A percentile compares a stretch with the other conserved stretches of the same genome.
Conservation (phyloP, 257 asterid species). For the Eustoma russellianum region DNA sequence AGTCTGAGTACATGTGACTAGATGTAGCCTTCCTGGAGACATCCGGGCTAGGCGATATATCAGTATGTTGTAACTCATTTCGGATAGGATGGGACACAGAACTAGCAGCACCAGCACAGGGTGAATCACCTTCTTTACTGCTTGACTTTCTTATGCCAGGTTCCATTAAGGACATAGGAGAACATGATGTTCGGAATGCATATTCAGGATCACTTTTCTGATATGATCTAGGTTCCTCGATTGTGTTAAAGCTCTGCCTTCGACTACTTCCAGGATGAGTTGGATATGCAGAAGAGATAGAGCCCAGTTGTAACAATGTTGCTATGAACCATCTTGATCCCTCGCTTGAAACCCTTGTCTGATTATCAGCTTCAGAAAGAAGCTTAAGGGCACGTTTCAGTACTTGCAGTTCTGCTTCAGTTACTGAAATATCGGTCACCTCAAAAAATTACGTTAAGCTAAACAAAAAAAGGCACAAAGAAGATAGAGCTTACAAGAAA, state of each 20-base stretch:
- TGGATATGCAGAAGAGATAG: slow-evolving; percentile 54
- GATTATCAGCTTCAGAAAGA: slow-evolving; percentile 93
- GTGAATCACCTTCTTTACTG: slow-evolving; percentile 28
- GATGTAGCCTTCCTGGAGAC: slow-evolving; percentile 20
- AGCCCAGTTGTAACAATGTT: slow-evolving; percentile 79
- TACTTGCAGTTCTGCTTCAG: slow-evolving; percentile 66
- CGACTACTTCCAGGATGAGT: slow-evolving; percentile 72
- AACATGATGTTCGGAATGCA: slow-evolving; percentile 32
- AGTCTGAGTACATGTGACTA: slow-evolving; percentile 42
- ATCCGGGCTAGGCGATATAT: slow-evolving; percentile 13
- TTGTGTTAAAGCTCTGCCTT: slow-evolving; percentile 64
- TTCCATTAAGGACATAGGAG: slow-evolving; percentile 31
- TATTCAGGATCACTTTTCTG: slow-evolving; percentile 33
- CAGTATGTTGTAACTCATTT: slow-evolving; percentile 19
- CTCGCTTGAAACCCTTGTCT: slow-evolving; percentile 70
- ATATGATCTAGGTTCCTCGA: slow-evolving; percentile 48
- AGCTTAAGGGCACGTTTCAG: slow-evolving; percentile 78
- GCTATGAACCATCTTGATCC: slow-evolving; percentile 99
- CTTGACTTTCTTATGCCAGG: slow-evolving; percentile 29
- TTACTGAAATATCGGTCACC: slow-evolving; percentile 38
- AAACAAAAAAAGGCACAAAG: too few species aligned
- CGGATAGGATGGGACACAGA: slow-evolving; percentile 2
- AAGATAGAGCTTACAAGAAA: too few species aligned
- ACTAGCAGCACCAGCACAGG: slow-evolving; percentile 9
- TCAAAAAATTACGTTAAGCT: too few species aligned